Evolutionary conservation across 768 basidiomycete genomes (phyloP).

Genomic region (Cubamyces lactineus): DNA sequence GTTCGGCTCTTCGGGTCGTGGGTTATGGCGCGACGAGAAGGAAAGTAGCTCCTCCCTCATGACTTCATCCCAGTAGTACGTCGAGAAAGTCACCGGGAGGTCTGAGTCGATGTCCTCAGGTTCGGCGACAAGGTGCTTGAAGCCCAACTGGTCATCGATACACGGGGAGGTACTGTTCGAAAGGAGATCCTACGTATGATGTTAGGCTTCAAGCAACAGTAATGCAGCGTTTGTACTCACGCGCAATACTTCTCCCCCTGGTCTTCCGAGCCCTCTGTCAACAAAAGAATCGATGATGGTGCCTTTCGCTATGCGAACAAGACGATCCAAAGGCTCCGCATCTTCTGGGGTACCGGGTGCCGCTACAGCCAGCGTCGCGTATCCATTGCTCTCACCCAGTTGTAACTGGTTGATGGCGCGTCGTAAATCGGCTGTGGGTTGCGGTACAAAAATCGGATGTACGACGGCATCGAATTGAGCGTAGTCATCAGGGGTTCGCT

Average conservation of each 20-base stretch:
- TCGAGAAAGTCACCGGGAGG: conserved; percentile 21
- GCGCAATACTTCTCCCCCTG: conserved; percentile 4
- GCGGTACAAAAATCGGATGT: background rate
- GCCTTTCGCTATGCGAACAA: conserved; percentile 3
- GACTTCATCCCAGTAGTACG: conserved; percentile 20
- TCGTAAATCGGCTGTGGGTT: conserved; percentile 14
- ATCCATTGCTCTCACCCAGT: background rate
- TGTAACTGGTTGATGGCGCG: conserved; percentile 23
- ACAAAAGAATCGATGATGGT: conserved; percentile 8
- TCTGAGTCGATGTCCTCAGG: conserved; percentile 1
- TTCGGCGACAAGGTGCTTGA: conserved; percentile 15
- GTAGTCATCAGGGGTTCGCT: background rate
- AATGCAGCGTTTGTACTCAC: background rate
- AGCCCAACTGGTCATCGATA: conserved; percentile 27
- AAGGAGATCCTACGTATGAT: conserved; percentile 14
- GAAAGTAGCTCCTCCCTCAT: conserved; percentile 11
- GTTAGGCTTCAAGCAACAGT: background rate
- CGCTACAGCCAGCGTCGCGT: background rate
- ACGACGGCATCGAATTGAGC: background rate
- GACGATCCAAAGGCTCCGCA: background rate
- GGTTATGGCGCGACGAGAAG: background rate
- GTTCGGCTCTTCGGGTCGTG: background rate
- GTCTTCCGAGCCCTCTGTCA: conserved; percentile 15
- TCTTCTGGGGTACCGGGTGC: background rate
- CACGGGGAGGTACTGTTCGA: conserved; percentile 8